Base-by-base conservation (phyloP, 768 basidiomycete genomes). In the Sarcomyxa edulis region DNA sequence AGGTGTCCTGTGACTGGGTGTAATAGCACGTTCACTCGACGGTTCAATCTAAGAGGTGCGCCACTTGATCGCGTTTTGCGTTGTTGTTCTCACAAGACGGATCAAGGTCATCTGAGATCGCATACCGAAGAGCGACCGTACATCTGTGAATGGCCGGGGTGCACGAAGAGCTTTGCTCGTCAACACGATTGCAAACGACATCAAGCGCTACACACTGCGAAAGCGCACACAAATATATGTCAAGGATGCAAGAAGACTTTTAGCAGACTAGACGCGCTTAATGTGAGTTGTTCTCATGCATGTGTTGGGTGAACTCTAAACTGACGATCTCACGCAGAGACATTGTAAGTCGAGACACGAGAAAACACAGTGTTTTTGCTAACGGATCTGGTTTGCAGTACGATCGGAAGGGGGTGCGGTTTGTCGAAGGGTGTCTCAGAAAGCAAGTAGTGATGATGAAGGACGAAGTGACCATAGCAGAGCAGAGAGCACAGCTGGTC, bases 161-260 rank as follows among this genome's bases (percentile, higher is more conserved):
- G 93, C 60, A 86, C 85, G 56, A 97, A 96, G 58, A 85, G 89
- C 18, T 95, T 96, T 57, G 93, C 93, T 35, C 76, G 93, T 31
- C 90, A 94, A 58, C 93, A 97, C 59, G 93, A 97, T 56, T 95
- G 92, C 86, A 96, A 96, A 58, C 84, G 93, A 23, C 93, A 95
- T 56, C 89, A 92, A 64, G 86, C 89, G 2, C 69, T 97, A 5
- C 93, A 97, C 50, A 78, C 81, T 10, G 78, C 84, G 32, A 86
- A 91, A 50, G 75, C 87, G 7, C 81, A 86, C 51, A 75, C 81
- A 21, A 93, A 95, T 58, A 71, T 86, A 37, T 97, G 93, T 52
- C 81, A 82, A 46, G 91, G 90, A 2, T 97, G 93, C 63, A 84
- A 89, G 55, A 94, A 95, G 71, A 85, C 90, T 8, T 97, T 97